Percentiles rank a stretch among this genome's conserved stretches.
phyloP scores from a whole-genome alignment of 768 basidiomycete genomes.

The Kwoniella mangroviensis region DNA sequence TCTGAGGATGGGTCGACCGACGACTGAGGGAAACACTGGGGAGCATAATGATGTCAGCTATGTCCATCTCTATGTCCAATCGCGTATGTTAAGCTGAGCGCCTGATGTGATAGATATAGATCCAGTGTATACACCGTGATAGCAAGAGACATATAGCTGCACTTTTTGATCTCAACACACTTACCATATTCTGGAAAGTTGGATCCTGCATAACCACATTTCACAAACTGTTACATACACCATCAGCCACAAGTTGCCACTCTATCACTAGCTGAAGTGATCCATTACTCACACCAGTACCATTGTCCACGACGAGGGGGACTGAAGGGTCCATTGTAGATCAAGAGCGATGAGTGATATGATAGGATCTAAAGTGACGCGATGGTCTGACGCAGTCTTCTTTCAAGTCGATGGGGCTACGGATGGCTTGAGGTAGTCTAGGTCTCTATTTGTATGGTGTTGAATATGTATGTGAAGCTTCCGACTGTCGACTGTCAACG shows the following conservation, averaged over 20 bases:
- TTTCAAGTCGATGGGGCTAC: no score
- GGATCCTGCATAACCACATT: constrained; percentile 86
- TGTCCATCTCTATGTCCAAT: no score
- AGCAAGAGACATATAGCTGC: no score
- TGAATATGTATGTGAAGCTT: neutral
- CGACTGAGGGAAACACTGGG: constrained; percentile 91
- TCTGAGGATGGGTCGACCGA: constrained; percentile 94
- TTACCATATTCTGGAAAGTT: constrained; percentile 94
- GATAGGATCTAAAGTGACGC: no score
- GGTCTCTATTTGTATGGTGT: constrained; percentile 2
- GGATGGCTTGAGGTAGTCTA: neutral
- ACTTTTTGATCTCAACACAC: constrained; percentile 28
- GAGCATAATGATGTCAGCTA: neutral
- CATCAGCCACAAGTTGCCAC: neutral
- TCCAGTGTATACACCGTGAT: neutral
- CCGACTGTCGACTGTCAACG: neutral
- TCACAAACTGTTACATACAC: constrained; percentile 73
- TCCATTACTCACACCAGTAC: constrained; percentile 72
- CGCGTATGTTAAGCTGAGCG: no score
- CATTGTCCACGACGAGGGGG: constrained; percentile 80
- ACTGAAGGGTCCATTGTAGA: constrained; percentile 58
- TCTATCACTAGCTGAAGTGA: neutral
- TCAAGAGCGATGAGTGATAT: no score
- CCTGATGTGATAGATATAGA: neutral
- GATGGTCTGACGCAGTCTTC: no score